Evolutionary conservation across 78 protist genomes (phyloP), one percentile per base, ranked within the genome.

Genomic region (Isochrysis galbana): DNA sequence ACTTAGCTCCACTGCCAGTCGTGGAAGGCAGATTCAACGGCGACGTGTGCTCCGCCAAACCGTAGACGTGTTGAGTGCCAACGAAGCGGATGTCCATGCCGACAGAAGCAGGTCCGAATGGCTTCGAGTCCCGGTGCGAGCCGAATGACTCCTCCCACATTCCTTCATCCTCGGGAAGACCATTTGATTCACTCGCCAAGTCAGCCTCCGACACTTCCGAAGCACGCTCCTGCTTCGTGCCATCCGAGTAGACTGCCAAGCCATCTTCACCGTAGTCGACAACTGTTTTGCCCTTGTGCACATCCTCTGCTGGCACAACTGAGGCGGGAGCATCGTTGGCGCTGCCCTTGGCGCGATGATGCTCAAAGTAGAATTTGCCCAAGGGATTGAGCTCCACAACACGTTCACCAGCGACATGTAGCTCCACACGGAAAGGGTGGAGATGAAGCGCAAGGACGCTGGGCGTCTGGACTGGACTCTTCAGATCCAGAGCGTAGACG

Each of bases 11-110:
- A 45, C 7, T 21, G 25, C 88, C 41, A 4, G n/a, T 39, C 19
- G 98, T 97, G 36, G 51, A 22, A 42, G 78, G 21, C 29, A 98
- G 96, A 2, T 97, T 32, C 11, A 98, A 39, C n/a, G 93, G 25
- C 26, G 93, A 29, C 0, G 99, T 96, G 92, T 97, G 98, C 94
- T 98, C 98, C 32, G 99, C 99, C n/a, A 98, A 93, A 69, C 99
- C 99, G 91, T 95, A 98, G 34, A 98, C 90, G 78, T 72, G 69
- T 36, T 42, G 29, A 3, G 95, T 41, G n/a, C 92, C 95, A 10
- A 80, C 84, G 83, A 98, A 98, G 55, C 88, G 42, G 45, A 97
- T 34, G 72, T 97, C 98, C 47, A 96, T 39, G 32, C 95, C 97
- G n/a, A 97, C 90, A 5, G 91, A 10, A 32, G 41, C 1, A 48